Conservation (phyloP, 208 protist genomes). For the Trichomonas gallinae region DNA sequence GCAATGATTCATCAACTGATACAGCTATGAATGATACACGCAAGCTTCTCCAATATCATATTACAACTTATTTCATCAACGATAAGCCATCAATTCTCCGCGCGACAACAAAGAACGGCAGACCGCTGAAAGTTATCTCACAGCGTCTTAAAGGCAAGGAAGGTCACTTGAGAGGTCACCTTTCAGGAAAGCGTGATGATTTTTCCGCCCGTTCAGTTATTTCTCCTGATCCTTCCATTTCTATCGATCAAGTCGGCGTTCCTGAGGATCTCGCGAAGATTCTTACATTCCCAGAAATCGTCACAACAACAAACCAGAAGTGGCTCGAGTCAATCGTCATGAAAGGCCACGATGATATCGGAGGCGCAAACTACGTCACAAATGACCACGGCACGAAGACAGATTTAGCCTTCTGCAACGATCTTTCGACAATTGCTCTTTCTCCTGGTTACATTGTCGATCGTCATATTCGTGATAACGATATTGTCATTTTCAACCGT, state of each 20-base stretch:
- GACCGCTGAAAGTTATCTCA: conserved; percentile 86
- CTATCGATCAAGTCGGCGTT: conserved; percentile 88
- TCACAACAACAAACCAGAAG: conserved; percentile 90
- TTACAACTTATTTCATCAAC: conserved; percentile 91
- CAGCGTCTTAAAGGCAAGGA: conserved; percentile 97
- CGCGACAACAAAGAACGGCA: conserved; percentile 53
- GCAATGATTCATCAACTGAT: conserved; percentile 59
- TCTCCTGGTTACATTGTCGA: conserved; percentile 71
- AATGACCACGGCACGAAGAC: conserved; percentile 55
- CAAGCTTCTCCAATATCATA: conserved; percentile 79
- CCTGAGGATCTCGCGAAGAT: conserved; percentile 87
- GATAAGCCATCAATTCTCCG: conserved; percentile 72
- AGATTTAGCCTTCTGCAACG: conserved; percentile 65
- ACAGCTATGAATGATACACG: conserved; percentile 63
- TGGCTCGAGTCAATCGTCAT: conserved; percentile 63
- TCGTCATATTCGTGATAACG: conserved; percentile 87
- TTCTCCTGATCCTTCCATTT: conserved; percentile 86
- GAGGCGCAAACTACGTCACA: conserved; percentile 70
- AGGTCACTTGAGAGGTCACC: conserved; percentile 86
- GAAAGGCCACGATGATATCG: conserved; percentile 71
- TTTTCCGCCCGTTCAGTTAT: conserved; percentile 98
- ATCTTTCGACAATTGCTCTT: conserved; percentile 63
- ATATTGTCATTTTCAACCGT: conserved; percentile 98
- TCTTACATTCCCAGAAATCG: conserved; percentile 94
- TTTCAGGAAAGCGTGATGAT: conserved; percentile 99